These are phyloP conservation scores for Hyphopichia fennica DNA, from an alignment of 1,139 yeast species.

Conservation along the genomic window DNA sequence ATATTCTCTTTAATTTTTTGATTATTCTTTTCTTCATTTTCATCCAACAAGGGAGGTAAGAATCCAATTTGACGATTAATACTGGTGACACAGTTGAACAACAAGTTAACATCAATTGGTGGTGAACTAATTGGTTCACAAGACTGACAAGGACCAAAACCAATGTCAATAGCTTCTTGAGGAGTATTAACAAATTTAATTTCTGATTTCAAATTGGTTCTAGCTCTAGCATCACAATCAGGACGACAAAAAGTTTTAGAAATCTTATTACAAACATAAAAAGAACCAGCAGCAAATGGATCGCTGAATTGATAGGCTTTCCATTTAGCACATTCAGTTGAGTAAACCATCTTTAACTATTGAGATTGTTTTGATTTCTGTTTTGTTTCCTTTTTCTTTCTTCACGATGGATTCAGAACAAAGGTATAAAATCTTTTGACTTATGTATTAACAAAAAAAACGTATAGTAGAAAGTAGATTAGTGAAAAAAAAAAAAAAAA, in stretches of 20 bases:
- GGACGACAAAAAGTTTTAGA: constrained; percentile 58
- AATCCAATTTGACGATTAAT: constrained; percentile 63
- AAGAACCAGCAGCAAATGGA: constrained; percentile 63
- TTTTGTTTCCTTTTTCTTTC: too few species aligned
- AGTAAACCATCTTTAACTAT: constrained; percentile 36
- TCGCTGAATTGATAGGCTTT: constrained; percentile 67
- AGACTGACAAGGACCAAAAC: constrained; percentile 51
- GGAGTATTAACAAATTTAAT: constrained; percentile 42
- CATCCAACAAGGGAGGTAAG: constrained; percentile 49
- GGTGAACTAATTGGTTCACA: constrained; percentile 49
- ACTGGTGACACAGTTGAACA: constrained; percentile 56
- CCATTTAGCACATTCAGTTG: constrained; percentile 53
- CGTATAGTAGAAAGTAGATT: too few species aligned
- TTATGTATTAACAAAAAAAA: too few species aligned
- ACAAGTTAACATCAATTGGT: constrained; percentile 51
- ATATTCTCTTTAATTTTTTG: constrained; percentile 41
- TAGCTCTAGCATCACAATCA: constrained; percentile 58
- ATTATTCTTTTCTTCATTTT: constrained; percentile 44
- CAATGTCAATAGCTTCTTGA: constrained; percentile 44
- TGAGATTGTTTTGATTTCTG: background rate
- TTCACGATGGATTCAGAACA: too few species aligned
- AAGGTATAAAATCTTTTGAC: too few species aligned
- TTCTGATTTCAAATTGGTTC: constrained; percentile 43
- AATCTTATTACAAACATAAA: constrained; percentile 49
- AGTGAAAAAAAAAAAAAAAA: too few species aligned